phyloP scores from a whole-genome alignment of 352 stramenopile species.

The Blastocystis sp. region DNA sequence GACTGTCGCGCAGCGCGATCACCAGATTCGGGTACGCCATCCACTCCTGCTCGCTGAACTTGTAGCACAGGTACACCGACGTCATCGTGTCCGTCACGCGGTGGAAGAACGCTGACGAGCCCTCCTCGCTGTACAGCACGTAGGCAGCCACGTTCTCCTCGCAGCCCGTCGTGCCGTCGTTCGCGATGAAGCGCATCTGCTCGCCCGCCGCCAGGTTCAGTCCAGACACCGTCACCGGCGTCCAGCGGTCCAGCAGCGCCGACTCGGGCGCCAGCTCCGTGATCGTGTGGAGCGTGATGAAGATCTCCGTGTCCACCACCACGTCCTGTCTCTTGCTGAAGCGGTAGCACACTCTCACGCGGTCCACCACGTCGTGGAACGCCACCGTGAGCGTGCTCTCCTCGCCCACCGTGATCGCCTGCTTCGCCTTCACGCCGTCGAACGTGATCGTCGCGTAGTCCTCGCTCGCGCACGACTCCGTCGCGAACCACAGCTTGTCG shows the following conservation, averaged over 20 bases:
- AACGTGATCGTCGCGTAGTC: not conserved
- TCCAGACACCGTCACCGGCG: constrained; percentile 8
- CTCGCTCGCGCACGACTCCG: not conserved
- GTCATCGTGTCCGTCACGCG: not conserved
- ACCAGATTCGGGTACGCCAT: constrained; percentile 18
- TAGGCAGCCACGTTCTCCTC: constrained; percentile 24
- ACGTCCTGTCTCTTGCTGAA: not conserved
- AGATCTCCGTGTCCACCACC: constrained; percentile 1
- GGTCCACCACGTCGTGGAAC: constrained; percentile 11
- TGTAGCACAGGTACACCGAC: constrained; percentile 49
- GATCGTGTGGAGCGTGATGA: constrained; percentile 38
- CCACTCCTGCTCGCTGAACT: constrained; percentile 59
- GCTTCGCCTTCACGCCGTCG: not conserved
- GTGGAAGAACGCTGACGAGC: not conserved
- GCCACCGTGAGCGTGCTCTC: constrained; percentile 6
- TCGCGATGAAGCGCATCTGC: constrained; percentile 14
- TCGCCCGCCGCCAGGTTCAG: not conserved
- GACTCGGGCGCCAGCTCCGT: not conserved
- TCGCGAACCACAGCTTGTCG: constrained; percentile 64
- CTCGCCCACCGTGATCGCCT: not conserved
- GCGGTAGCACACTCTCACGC: constrained; percentile 38
- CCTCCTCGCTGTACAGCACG: not conserved
- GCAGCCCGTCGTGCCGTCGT: constrained; percentile 20
- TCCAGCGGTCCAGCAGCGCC: constrained; percentile 19
- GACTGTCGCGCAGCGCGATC: constrained; percentile 32